phyloP scores from a whole-genome alignment of 345 rosid species.

The Ricinus communis region DNA sequence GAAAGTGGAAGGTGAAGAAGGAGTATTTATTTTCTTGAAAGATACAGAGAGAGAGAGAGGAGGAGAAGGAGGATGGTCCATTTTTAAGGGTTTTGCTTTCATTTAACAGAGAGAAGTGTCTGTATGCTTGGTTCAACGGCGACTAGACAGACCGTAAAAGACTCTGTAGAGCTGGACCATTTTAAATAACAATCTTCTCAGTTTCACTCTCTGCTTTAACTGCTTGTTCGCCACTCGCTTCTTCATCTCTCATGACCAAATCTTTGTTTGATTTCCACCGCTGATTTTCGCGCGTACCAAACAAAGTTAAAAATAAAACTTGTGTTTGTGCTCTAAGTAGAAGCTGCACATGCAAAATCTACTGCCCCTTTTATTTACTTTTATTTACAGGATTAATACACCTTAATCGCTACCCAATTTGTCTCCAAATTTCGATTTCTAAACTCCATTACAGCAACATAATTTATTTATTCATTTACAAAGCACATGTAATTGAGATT shows the following conservation, averaged over 20 bases:
- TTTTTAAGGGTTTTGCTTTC: not conserved
- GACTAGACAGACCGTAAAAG: constrained; percentile 20
- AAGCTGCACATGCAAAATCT: constrained; percentile 33
- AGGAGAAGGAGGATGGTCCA: not conserved
- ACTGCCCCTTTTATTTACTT: too few relatives aligned
- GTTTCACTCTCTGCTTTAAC: not conserved
- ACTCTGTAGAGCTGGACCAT: constrained; percentile 8
- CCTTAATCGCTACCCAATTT: too few relatives aligned
- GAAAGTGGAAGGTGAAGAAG: not conserved
- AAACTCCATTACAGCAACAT: too few relatives aligned
- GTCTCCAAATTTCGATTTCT: too few relatives aligned
- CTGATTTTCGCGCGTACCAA: constrained; percentile 5
- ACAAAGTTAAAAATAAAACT: not conserved
- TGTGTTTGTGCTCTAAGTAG: constrained; percentile 19
- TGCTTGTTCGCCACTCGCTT: not conserved
- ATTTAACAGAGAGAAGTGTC: not conserved
- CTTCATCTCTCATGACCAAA: too few relatives aligned
- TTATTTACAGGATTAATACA: too few relatives aligned
- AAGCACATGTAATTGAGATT: too few relatives aligned
- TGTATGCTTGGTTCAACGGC: constrained; percentile 11
- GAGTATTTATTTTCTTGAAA: not conserved
- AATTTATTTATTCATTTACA: too few relatives aligned
- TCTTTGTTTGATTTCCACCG: not conserved
- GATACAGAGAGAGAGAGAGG: not conserved
- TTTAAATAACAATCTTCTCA: not conserved